These are phyloP conservation scores for Fraxinus greggii DNA, from an alignment of 305 asterid genomes.

Conservation along the genomic window DNA sequence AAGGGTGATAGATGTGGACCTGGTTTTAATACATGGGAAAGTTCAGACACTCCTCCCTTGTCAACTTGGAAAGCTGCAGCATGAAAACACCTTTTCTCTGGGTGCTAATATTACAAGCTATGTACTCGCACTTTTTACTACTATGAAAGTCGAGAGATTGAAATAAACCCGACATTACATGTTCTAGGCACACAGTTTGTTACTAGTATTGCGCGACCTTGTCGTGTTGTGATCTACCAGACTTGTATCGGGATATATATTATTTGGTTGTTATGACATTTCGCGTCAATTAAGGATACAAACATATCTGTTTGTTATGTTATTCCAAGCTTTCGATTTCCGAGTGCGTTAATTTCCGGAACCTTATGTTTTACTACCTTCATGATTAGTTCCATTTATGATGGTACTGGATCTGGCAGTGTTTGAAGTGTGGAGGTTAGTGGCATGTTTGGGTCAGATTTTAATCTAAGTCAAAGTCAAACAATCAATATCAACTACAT, in stretches of 20 bases:
- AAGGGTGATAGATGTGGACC: constrained; percentile 48
- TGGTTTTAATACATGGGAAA: constrained; percentile 42
- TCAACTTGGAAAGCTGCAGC: constrained; percentile 50
- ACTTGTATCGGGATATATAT: not conserved
- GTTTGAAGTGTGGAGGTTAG: not conserved
- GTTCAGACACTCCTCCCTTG: constrained; percentile 64
- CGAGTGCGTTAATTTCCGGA: not conserved
- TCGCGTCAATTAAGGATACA: not conserved
- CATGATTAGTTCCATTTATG: not conserved
- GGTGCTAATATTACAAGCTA: not conserved
- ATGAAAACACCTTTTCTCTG: not conserved
- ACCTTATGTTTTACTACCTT: not conserved
- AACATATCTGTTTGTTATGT: not conserved
- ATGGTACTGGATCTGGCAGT: not conserved
- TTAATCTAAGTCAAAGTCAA: too few species aligned
- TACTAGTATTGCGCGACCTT: not conserved
- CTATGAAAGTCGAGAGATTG: not conserved
- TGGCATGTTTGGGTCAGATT: too few species aligned
- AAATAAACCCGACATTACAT: not conserved
- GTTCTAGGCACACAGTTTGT: not conserved
- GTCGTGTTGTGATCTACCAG: not conserved
- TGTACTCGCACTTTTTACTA: not conserved
- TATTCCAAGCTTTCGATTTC: not conserved
- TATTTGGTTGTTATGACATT: not conserved
- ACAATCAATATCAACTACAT: too few species aligned